Evolutionary conservation across 2,329 filamentous ascomycete genomes (phyloP), one percentile per base, ranked within the genome.

Genomic region (Xenosphaeropsis pyriputrescens): DNA sequence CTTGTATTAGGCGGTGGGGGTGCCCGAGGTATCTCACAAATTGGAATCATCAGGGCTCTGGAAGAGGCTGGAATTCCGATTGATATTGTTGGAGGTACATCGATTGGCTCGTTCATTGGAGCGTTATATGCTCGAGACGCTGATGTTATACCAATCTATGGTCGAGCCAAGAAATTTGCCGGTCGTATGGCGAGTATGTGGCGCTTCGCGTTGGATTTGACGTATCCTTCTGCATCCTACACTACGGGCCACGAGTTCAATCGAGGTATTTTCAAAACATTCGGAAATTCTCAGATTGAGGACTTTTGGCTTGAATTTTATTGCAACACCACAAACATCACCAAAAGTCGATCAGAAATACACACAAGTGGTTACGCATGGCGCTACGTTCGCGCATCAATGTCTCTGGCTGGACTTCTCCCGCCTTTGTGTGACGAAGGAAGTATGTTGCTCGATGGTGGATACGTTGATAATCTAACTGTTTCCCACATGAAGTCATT

Each of bases 301-400:
- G 91, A 98, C 57, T 98, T 96, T 53, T 98, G 91, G 91, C 72
- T 98, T 9, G 86, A 94, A 48, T 98, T 85, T 57, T 98, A 98
- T 62, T 98, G 93, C 70, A 98, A 98, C 60, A 96, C 91, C 0
- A 98, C 93, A 29, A 98, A 96, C 58, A 96, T 98, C 60, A 93
- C 83, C 63, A 93, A 93, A 58, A 91, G 83, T 43, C 74, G 89
- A 15, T 76, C 76, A 3, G 91, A 98, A 56, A 88, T 93, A 47
- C 91, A 98, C 59, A 95, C 86, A 0, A 91, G 83, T 43, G 91
- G 91, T 12, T 98, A 98, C 52, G 89, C 91, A 0, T 98, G 91
- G 91, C 75, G 93, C 32, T 98, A 98, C 51, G 84, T 98, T 17
- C 75, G 91, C 34, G 91, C 91, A 1, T 94, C 86, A 9, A 98